Conservation (phyloP, 768 basidiomycete genomes). For the Russula lepida region DNA sequence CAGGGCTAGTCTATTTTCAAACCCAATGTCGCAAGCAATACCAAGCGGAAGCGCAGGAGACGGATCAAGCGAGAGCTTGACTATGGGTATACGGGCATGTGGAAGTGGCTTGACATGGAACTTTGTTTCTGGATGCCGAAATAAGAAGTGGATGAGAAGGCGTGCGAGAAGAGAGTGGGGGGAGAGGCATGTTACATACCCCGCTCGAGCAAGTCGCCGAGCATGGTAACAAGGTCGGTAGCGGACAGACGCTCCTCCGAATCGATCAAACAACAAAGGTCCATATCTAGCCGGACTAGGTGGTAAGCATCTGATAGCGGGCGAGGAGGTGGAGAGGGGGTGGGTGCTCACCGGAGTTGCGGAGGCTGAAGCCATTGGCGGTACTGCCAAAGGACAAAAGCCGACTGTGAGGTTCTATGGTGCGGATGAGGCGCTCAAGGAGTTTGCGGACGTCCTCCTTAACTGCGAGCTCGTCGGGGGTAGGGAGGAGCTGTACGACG, state of each 20-base stretch:
- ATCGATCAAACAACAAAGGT: slow-evolving; percentile 93
- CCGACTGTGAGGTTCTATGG: slow-evolving; percentile 86
- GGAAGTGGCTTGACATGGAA: slow-evolving; percentile 95
- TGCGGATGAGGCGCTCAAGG: slow-evolving; percentile 90
- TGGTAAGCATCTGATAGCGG: neutral
- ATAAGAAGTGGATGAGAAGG: slow-evolving; percentile 9
- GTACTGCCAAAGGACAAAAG: slow-evolving; percentile 93
- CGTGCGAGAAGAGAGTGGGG: neutral
- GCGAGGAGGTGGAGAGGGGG: neutral
- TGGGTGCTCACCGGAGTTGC: slow-evolving; percentile 72
- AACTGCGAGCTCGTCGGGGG: slow-evolving; percentile 80
- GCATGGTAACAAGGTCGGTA: slow-evolving; percentile 86
- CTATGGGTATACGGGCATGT: slow-evolving; percentile 96
- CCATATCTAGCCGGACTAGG: slow-evolving; percentile 69
- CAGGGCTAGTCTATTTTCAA: slow-evolving; percentile 92
- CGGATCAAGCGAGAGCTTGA: slow-evolving; percentile 89
- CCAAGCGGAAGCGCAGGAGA: slow-evolving; percentile 74
- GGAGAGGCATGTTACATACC: slow-evolving; percentile 42
- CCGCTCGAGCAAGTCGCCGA: slow-evolving; percentile 87
- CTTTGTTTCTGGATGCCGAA: slow-evolving; percentile 64
- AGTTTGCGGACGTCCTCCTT: slow-evolving; percentile 95
- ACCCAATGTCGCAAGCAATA: slow-evolving; percentile 97
- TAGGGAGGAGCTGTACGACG: slow-evolving; percentile 86
- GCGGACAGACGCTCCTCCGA: slow-evolving; percentile 72
- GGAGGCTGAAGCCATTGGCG: slow-evolving; percentile 92